Evolutionary conservation across 768 basidiomycete species (phyloP), one percentile per base, ranked within the genome.

Genomic region (Leucocoprinus leucothites): DNA sequence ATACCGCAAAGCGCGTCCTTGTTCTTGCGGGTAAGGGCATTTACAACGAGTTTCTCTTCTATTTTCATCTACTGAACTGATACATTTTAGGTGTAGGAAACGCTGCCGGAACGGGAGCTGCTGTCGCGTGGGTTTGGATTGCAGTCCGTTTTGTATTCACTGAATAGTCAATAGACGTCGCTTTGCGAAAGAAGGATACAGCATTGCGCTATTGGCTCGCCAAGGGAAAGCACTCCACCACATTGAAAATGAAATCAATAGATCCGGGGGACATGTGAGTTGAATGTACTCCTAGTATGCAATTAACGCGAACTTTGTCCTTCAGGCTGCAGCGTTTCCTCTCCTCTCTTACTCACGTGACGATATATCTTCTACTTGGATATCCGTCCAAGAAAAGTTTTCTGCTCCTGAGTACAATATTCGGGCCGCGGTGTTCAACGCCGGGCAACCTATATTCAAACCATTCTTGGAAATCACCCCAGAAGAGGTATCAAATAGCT

Each of bases 361-460:
- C 2, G 80, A 81, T 7, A 75, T 90, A 55, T 72, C 77, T 28
- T 62, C 74, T 1, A 76, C 74, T 3, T 85, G 84, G 69, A 57
- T 62, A 3, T 64, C 71, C 14, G 74, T 86, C 61, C 79, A 77
- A 35, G 48, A 65, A 13, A 72, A 61, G 6, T 86, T 75, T 61
- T 71, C 79, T 0, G 71, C 73, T 46, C 77, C 82, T 2, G 67
- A 75, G 26, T 78, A 76, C 57, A 71, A 71, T 25, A 75, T 89
- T 38, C 81, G 80, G 11, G 84, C 76, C 2, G 86, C 86, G 1
- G 61, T 90, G 11, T 90, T 80, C 70, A 90, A 90, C 62, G 79
- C 74, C 1, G 85, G 73, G 0, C 65, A 77, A 31, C 77, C 76
- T 2, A 66, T 82, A 11, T 87, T 81, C 77, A 87, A 86, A 67